A percentile compares a stretch with the other conserved stretches of the same genome.
Evolutionary conservation across 768 basidiomycete genomes (phyloP).

Genomic region (Russula abietina): DNA sequence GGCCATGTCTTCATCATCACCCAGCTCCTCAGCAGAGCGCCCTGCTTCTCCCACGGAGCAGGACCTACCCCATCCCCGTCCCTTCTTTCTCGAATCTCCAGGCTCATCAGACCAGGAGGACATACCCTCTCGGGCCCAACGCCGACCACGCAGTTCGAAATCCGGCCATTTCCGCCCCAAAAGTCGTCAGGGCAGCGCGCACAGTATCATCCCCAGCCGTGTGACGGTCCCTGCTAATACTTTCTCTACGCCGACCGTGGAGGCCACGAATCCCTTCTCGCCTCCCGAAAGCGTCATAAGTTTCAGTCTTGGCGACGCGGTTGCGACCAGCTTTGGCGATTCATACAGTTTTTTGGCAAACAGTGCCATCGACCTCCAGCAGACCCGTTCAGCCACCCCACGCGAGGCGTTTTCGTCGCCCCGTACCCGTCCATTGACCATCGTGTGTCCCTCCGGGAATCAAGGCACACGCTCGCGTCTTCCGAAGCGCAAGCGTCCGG

Average conservation of each 20-base stretch:
- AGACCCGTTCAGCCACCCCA: slow-evolving; percentile 33
- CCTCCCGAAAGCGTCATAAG: slow-evolving; percentile 44
- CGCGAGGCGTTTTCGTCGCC: slow-evolving; percentile 57
- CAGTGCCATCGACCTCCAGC: slow-evolving; percentile 41
- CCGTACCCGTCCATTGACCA: slow-evolving; percentile 50
- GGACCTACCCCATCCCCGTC: too few relatives aligned
- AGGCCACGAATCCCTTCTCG: slow-evolving; percentile 44
- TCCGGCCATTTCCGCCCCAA: too few relatives aligned
- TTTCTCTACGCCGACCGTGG: slow-evolving; percentile 25
- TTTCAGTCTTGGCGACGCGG: slow-evolving; percentile 34
- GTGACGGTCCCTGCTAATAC: slow-evolving; percentile 29
- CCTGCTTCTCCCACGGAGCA: too few relatives aligned
- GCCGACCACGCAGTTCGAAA: too few relatives aligned
- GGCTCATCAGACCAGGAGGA: too few relatives aligned
- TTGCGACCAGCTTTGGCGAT: slow-evolving; percentile 35
- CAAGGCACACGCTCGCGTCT: slow-evolving; percentile 22
- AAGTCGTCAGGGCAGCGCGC: too few relatives aligned
- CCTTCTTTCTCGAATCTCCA: too few relatives aligned
- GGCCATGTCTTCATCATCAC: too few relatives aligned
- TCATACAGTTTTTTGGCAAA: slow-evolving; percentile 36
- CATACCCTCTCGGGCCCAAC: too few relatives aligned
- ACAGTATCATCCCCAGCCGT: too few relatives aligned
- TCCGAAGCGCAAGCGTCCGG: slow-evolving; percentile 26
- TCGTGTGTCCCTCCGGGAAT: slow-evolving; percentile 41
- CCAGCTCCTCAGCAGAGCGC: too few relatives aligned